These are phyloP conservation scores for Mycena kentingensis DNA, from an alignment of 768 basidiomycete genomes.

Conservation along the genomic window DNA sequence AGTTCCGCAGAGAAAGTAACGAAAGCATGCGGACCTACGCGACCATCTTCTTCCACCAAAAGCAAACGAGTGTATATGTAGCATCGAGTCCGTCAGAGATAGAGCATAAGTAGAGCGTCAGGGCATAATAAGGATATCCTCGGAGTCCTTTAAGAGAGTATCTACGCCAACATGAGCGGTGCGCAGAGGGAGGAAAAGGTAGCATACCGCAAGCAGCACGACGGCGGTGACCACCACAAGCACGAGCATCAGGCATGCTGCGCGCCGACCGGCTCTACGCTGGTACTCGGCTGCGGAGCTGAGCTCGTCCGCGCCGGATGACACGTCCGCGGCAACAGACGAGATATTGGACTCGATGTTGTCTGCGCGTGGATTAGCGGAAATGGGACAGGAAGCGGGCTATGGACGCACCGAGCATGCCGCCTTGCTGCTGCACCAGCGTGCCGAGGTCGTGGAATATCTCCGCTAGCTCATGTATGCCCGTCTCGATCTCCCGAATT, in stretches of 20 bases:
- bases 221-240: constrained; percentile 81
- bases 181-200: too few relatives aligned
- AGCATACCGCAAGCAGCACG: constrained; percentile 93
- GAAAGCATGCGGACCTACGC: too few relatives aligned
- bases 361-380: constrained; percentile 49
- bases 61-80: too few relatives aligned
- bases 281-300: constrained; percentile 91
- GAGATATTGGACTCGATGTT: constrained; percentile 95
- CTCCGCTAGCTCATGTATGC: constrained; percentile 93
- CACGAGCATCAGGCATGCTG: constrained; percentile 87
- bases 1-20: too few relatives aligned
- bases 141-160: too few relatives aligned
- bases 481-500: constrained; percentile 94
- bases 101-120: too few relatives aligned
- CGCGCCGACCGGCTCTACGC: constrained; percentile 86
- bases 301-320: constrained; percentile 83
- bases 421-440: constrained; percentile 90
- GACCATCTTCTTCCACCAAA: too few relatives aligned
- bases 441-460: constrained; percentile 97
- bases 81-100: too few relatives aligned
- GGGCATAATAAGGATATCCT: too few relatives aligned
- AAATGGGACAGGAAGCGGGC: not conserved
- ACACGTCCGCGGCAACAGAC: constrained; percentile 83
- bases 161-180: too few relatives aligned
- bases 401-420: too few relatives aligned